Base-by-base conservation (phyloP, 148 eudicot species). In the Amaranthus cruentus region DNA sequence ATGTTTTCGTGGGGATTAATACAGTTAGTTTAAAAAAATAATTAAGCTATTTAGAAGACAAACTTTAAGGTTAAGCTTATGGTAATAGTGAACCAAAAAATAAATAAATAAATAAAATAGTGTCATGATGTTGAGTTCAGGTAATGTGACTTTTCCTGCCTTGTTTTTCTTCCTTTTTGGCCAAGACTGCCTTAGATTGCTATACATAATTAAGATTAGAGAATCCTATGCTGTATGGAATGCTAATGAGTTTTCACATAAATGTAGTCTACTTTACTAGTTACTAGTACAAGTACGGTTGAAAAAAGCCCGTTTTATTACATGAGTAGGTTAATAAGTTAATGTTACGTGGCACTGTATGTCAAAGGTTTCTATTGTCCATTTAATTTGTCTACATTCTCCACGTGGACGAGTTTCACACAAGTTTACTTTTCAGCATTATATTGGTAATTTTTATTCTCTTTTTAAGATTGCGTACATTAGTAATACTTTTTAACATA, bases 151-250 rank as follows among this genome's bases (percentile, higher is more conserved):
- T 10, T 46, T n/a, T 21, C 42, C 54, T n/a, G 6, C 18, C 9
- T 48, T n/a, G 1, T 46, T 42, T 47, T 14, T 13, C 51, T 62
- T 62, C 21, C 28, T 8, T 6, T 9, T 4, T 14, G 63, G 46
- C 13, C 21, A 69, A 53, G 58, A 47, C 49, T 38, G 43, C 15
- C 21, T 43, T 48, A 14, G n/a, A n/a, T 66, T 21, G 54, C 46
- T 28, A 6, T 13, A 11, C n/a, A 38, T 51, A 49, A 15, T 52
- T 61, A 57, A 58, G 49, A 18, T 70, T 58, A 49, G 42, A 62
- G 80, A 56, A 71, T 72, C 75, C 76, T 43, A 77, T 71, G 80
- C 28, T 4, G 7, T 64, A 47, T 13, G 4, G n/a, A 46, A 13
- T 46, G 21, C 28, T 64, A 14, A 43, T 7, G n/a, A 46, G 38